phyloP scores from a whole-genome alignment of 176 grass and related monocot species.

The Chrysopogon serrulatus region DNA sequence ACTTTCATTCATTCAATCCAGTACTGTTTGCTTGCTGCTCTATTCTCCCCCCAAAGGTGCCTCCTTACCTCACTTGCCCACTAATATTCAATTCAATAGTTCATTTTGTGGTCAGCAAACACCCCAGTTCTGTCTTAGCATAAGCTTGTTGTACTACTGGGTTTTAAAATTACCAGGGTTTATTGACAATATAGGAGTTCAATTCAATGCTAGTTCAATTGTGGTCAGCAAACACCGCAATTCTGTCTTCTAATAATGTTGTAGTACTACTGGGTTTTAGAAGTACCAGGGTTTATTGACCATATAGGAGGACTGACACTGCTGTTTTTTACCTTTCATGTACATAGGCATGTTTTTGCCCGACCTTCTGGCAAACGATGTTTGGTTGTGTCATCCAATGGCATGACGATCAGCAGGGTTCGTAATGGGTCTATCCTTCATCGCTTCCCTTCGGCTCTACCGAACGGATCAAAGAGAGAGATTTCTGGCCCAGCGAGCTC shows the following conservation, averaged over 20 bases:
- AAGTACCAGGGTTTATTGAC: not conserved
- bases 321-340: not conserved
- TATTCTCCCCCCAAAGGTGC: not conserved
- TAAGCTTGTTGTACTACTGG: not conserved
- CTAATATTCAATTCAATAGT: not conserved
- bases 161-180: not conserved
- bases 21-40: not conserved
- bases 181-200: not conserved
- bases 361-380: slow-evolving; percentile 81
- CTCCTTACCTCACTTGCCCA: not conserved
- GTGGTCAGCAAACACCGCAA: not conserved
- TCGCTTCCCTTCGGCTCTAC: slow-evolving; percentile 76
- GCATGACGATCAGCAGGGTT: slow-evolving; percentile 73
- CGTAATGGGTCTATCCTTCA: slow-evolving; percentile 84
- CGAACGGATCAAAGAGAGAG: slow-evolving; percentile 76
- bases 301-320: not conserved
- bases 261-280: not conserved
- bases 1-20: not conserved
- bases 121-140: not conserved
- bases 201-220: too few species aligned
- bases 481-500: slow-evolving; percentile 63
- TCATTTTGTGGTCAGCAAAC: not conserved
- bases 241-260: not conserved
- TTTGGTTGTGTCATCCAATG: slow-evolving; percentile 82
- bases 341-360: slow-evolving; percentile 77